A percentile compares a stretch with the other conserved stretches of the same genome.
phyloP scores from a whole-genome alignment of 2,329 filamentous ascomycete species.

The Scedosporium boydii region DNA sequence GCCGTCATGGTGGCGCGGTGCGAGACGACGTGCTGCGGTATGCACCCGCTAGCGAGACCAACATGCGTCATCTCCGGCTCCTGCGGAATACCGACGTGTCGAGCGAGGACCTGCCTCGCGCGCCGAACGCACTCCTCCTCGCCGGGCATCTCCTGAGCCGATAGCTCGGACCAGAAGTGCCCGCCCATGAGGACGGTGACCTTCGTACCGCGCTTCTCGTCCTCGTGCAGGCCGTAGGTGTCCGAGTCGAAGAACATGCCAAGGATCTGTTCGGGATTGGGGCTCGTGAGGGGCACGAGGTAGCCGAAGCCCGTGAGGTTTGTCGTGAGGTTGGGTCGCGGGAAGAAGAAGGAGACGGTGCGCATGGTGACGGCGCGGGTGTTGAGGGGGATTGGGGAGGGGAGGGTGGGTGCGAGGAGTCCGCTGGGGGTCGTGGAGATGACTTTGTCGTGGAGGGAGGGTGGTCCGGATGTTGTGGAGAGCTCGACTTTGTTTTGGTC shows the following conservation, averaged over 20 bases:
- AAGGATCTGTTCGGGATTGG: constrained; percentile 75
- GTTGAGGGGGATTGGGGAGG: constrained; percentile 36
- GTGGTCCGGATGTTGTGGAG: background rate
- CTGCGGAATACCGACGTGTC: constrained; percentile 47
- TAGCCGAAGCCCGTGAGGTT: constrained; percentile 76
- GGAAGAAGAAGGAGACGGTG: constrained; percentile 86
- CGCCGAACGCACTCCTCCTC: constrained; percentile 58
- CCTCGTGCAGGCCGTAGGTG: constrained; percentile 36
- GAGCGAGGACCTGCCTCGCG: constrained; percentile 58
- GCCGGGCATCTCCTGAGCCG: constrained; percentile 33
- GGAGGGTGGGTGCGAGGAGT: constrained; percentile 23
- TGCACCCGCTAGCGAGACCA: constrained; percentile 57
- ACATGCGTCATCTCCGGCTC: constrained; percentile 52
- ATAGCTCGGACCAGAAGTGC: constrained; percentile 61
- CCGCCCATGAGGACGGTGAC: constrained; percentile 92
- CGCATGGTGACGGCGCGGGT: constrained; percentile 70
- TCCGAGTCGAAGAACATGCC: constrained; percentile 90
- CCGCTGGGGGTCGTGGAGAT: constrained; percentile 53
- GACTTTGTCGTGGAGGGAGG: constrained; percentile 40
- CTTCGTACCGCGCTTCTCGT: constrained; percentile 61
- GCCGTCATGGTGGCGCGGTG: constrained; percentile 54
- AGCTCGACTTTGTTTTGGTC: constrained; percentile 25
- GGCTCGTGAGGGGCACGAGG: constrained; percentile 68
- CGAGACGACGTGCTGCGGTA: constrained; percentile 82
- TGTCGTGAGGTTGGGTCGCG: constrained; percentile 48